These are phyloP conservation scores for Annulohypoxylon truncatum DNA, from an alignment of 2,329 filamentous ascomycete species.

Conservation along the genomic window DNA sequence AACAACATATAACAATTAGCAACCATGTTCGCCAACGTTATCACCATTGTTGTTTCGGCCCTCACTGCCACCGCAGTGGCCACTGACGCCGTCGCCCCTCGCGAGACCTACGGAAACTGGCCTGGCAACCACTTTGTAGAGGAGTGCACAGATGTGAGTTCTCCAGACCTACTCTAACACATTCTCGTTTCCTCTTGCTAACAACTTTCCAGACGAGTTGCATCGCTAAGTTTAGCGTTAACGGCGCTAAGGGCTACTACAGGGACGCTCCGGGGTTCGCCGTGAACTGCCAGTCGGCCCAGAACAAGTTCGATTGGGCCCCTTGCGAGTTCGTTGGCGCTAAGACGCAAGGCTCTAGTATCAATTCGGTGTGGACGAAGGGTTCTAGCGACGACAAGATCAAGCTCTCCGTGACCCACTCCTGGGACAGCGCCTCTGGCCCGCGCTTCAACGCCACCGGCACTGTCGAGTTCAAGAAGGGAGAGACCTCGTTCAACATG, in stretches of 20 bases:
- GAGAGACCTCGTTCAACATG: slow-evolving; percentile 21
- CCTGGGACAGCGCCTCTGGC: slow-evolving; percentile 28
- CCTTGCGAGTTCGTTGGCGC: slow-evolving; percentile 38
- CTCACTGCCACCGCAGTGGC: slow-evolving; percentile 30
- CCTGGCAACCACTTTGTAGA: slow-evolving; percentile 29
- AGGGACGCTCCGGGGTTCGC: slow-evolving; percentile 44
- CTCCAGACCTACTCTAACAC: not conserved
- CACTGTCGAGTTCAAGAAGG: slow-evolving; percentile 20
- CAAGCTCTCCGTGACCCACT: slow-evolving; percentile 43
- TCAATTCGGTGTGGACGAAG: slow-evolving; percentile 42
- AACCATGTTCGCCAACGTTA: slow-evolving; percentile 31
- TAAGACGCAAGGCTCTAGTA: slow-evolving; percentile 20
- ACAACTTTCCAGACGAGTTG: slow-evolving; percentile 41
- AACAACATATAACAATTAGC: slow-evolving; percentile 3
- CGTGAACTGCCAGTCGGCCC: slow-evolving; percentile 44
- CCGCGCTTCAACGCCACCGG: slow-evolving; percentile 33
- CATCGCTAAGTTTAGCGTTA: slow-evolving; percentile 42
- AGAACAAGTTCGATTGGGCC: slow-evolving; percentile 42
- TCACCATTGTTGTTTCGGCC: slow-evolving; percentile 26
- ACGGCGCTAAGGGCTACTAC: slow-evolving; percentile 40
- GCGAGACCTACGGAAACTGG: slow-evolving; percentile 28
- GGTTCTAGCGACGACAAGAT: slow-evolving; percentile 32
- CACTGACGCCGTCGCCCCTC: not conserved
- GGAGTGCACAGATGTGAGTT: slow-evolving; percentile 42
- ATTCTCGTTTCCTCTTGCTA: not conserved